phyloP scores from a whole-genome alignment of 2,329 filamentous ascomycete species.

The Colletotrichum orbiculare region DNA sequence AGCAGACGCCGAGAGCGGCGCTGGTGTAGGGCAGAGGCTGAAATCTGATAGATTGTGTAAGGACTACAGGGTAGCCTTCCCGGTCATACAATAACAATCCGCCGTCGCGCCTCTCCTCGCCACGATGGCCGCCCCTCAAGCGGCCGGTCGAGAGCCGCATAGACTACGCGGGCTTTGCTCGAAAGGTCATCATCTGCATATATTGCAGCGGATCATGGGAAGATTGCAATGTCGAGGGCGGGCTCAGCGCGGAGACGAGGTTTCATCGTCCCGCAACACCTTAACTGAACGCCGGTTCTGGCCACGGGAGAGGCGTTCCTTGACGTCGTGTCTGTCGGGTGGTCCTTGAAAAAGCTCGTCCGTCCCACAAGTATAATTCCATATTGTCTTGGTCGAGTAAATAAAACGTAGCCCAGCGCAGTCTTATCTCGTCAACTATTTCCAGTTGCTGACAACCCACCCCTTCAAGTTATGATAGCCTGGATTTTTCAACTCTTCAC shows the following conservation, averaged over 20 bases:
- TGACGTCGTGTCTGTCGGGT: neutral
- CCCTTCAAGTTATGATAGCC: neutral
- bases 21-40: constrained; percentile 10
- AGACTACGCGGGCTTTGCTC: constrained; percentile 7
- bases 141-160: constrained; percentile 13
- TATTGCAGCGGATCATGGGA: constrained; percentile 7
- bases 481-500: constrained; percentile 8
- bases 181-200: constrained; percentile 15
- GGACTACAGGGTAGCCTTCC: neutral
- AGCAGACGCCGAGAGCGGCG: neutral
- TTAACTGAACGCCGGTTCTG: constrained; percentile 4
- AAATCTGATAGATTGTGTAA: constrained; percentile 24
- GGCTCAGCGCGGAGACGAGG: neutral
- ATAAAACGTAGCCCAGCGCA: constrained; percentile 4
- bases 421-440: constrained; percentile 3
- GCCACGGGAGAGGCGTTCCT: neutral
- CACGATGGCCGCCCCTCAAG: neutral
- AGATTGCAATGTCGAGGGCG: neutral
- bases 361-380: constrained; percentile 11
- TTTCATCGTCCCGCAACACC: constrained; percentile 27
- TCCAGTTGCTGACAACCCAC: neutral
- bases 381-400: constrained; percentile 20
- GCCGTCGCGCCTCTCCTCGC: neutral
- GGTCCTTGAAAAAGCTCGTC: constrained; percentile 19
- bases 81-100: neutral